phyloP scores from a whole-genome alignment of 257 asterid species.

The Solanum habrochaites region DNA sequence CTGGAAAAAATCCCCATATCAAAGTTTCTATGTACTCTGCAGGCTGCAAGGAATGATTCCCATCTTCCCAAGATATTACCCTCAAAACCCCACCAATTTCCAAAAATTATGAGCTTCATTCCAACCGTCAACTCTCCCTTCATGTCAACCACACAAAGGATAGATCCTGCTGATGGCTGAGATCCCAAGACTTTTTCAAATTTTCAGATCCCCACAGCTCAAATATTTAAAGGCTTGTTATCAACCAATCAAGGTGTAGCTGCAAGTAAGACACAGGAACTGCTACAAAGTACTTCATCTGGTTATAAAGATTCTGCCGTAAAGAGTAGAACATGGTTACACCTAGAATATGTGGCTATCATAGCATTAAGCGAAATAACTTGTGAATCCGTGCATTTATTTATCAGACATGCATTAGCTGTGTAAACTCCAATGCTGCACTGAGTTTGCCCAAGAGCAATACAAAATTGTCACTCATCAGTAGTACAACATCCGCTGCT shows the following conservation, averaged over 20 bases:
- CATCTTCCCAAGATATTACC: slow-evolving; percentile 48
- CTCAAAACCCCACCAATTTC: slow-evolving; percentile 37
- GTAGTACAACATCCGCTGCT: too few species aligned
- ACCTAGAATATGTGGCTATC: too few species aligned
- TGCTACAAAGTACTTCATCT: slow-evolving; percentile 56
- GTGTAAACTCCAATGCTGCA: too few species aligned
- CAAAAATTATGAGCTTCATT: slow-evolving; percentile 57
- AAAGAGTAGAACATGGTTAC: slow-evolving; percentile 24
- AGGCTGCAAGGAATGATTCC: slow-evolving; percentile 78
- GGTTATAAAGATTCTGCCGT: slow-evolving; percentile 29
- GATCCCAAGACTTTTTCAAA: slow-evolving; percentile 33
- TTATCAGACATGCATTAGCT: too few species aligned
- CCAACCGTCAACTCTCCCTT: slow-evolving; percentile 73
- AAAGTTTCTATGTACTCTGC: slow-evolving; percentile 50
- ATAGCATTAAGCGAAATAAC: too few species aligned
- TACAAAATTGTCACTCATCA: too few species aligned
- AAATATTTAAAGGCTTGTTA: slow-evolving; percentile 66
- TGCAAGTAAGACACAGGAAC: slow-evolving; percentile 74
- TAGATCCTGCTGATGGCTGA: slow-evolving; percentile 52
- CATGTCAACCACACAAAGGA: slow-evolving; percentile 75
- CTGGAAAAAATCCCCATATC: slow-evolving; percentile 70
- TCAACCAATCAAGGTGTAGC: slow-evolving; percentile 57
- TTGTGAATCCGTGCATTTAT: too few species aligned
- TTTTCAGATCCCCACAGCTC: slow-evolving; percentile 65
- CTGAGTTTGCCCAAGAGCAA: too few species aligned